Evolutionary conservation across 1,284 basidiomycete genomes (phyloP), one percentile per base, ranked within the genome.

Genomic region (Pterulicium gracile): DNA sequence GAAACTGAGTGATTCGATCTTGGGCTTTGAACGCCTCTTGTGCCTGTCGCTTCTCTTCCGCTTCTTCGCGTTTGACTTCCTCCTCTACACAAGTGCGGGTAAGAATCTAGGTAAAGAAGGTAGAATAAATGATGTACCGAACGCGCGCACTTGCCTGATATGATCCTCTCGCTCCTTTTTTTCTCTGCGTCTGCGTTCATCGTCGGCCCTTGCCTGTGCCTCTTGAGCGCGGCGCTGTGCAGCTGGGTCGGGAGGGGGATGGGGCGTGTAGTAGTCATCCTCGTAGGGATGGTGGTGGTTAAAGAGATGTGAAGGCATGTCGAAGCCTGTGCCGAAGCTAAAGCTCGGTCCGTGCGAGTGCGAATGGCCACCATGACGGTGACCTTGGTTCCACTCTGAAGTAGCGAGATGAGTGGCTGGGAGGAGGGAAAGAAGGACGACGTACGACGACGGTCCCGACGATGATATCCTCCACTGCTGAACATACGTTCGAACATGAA

Each of bases 401-500:
- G n/a, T 19, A 3, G 20, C 24, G 36, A 22, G 34, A 14, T 39
- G n/a, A 39, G 19, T 12, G n/a, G 15, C 3, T 24, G 4, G 19
- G 23, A 17, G n/a, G 32, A 35, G 13, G 44, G 22, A 45, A 14
- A 42, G 17, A 34, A 22, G 15, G 45, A 32, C 35, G 12, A 59
- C 58, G 52, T 42, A 61, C 63, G 54, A 47, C 58, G 56, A 22
- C 61, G 54, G 40, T 54, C 55, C 13, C 55, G 44, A 45, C 54
- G 52, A 22, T 53, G 50, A 49, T 56, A 62, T n/a, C 55, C 53
- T 42, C 52, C 54, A 39, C n/a, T n/a, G 24, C 50, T 52, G 18
- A 67, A 51, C 42, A 60, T 58, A 44, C 64, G 57, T 22, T 55
- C 55, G 45, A 67, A 65, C 56, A 67, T 57, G 48, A 56, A 65